phyloP scores from a whole-genome alignment of 305 asterid species.

The Caryopteris hybrid region DNA sequence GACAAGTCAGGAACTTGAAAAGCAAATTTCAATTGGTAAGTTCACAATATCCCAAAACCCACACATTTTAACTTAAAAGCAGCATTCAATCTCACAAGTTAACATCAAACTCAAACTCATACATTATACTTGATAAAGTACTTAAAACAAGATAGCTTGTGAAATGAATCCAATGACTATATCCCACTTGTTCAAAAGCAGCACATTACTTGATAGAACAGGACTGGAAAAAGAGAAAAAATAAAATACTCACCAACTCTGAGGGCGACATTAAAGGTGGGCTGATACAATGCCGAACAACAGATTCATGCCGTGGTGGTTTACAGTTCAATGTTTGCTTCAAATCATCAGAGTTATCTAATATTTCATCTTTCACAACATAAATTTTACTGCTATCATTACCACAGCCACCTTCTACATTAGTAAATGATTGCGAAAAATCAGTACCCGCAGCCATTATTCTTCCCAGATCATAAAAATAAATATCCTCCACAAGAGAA shows the following conservation, averaged over 20 bases:
- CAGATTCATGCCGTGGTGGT: constrained; percentile 60
- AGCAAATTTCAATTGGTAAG: neutral
- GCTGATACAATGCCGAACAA: constrained; percentile 46
- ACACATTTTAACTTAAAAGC: neutral
- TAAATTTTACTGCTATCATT: constrained; percentile 29
- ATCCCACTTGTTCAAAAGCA: neutral
- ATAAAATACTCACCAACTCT: constrained; percentile 37
- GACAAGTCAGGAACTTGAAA: neutral
- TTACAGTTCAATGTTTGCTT: constrained; percentile 36
- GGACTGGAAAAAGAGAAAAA: neutral
- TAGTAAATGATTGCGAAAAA: constrained; percentile 34
- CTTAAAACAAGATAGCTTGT: neutral
- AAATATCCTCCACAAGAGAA: constrained; percentile 12
- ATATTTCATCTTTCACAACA: constrained; percentile 30
- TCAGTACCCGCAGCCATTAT: constrained; percentile 61
- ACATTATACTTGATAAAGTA: neutral
- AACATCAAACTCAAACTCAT: constrained; percentile 12
- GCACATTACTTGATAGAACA: neutral
- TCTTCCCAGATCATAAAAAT: constrained; percentile 34
- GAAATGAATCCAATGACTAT: neutral
- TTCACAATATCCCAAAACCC: neutral
- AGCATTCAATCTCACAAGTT: neutral
- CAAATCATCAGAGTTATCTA: constrained; percentile 33
- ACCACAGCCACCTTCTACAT: constrained; percentile 33
- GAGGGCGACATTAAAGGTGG: constrained; percentile 37